A percentile compares a stretch with the other conserved stretches of the same genome.
These are phyloP conservation scores for Arthroderma sp. DNA, from an alignment of 2,329 filamentous ascomycete genomes.

Conservation along the genomic window DNA sequence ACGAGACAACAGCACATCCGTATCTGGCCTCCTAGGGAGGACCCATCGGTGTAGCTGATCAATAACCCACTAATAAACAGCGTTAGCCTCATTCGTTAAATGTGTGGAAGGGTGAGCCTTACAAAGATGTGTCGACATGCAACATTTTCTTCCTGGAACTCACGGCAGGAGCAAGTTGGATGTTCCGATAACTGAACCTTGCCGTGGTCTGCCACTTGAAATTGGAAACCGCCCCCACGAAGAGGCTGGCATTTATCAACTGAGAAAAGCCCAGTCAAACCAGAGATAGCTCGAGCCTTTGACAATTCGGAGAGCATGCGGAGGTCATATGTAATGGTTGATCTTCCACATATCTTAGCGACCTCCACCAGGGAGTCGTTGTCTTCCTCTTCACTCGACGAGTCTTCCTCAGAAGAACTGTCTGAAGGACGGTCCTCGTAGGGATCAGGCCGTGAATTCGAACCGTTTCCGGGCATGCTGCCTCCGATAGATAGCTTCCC, in stretches of 20 bases:
- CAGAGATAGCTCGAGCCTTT: slow-evolving; percentile 7
- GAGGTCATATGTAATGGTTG: slow-evolving; percentile 9
- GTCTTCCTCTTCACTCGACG: slow-evolving; percentile 9
- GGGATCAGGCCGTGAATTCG: slow-evolving; percentile 15
- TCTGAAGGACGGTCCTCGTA: slow-evolving; percentile 8
- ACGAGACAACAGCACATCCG: slow-evolving; percentile 19
- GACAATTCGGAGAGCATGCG: slow-evolving; percentile 4
- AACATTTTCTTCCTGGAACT: slow-evolving; percentile 18
- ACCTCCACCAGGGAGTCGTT: not conserved
- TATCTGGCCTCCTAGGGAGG: slow-evolving; percentile 16
- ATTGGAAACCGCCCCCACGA: slow-evolving; percentile 20
- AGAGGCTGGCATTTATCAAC: slow-evolving; percentile 18
- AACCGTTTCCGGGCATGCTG: slow-evolving; percentile 20
- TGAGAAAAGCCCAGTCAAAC: slow-evolving; percentile 10
- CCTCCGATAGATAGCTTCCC: slow-evolving; percentile 26
- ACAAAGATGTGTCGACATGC: slow-evolving; percentile 33
- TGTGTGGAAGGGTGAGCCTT: slow-evolving; percentile 12
- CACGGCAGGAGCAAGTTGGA: slow-evolving; percentile 24
- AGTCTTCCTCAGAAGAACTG: slow-evolving; percentile 15
- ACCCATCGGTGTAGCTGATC: slow-evolving; percentile 28
- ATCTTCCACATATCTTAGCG: slow-evolving; percentile 6
- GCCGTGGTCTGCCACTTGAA: slow-evolving; percentile 24
- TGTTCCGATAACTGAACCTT: slow-evolving; percentile 21
- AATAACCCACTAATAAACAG: slow-evolving; percentile 26
- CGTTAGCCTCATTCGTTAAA: slow-evolving; percentile 2